Base-by-base conservation (phyloP, 805 yeast genomes). In the Yarrowia sp. region DNA sequence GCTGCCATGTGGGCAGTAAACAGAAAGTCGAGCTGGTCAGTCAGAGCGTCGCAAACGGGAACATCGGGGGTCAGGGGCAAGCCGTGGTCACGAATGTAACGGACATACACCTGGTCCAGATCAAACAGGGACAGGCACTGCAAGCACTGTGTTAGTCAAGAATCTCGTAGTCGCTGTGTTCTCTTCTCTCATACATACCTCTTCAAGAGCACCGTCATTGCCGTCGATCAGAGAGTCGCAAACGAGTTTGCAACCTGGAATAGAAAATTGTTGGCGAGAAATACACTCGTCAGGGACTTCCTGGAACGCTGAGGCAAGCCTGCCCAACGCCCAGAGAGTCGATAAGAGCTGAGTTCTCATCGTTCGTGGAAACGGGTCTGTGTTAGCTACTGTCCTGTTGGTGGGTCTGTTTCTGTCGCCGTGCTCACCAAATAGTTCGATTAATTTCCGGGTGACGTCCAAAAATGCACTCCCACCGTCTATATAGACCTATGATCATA, bases 101-200 rank as follows among this genome's bases (percentile, higher is more conserved):
- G 20, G 24, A 55, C 61, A 19, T 52, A 52, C 8, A 8, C 17
- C 3, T 36, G 43, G 19, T 39, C 61, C 20, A 55, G 7, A 13
- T 55, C 61, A 10, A 39, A 55, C 20, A 55, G 36, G 13, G 61
- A 55, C 24, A 55, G 46, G 24, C 61, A 55, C 15, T 55, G 61
- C 36, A 39, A 12, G 61, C 61, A 55, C 61, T 55, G 46, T 10
- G 61, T 55, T 55, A 55, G 61, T 36, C 1, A 14, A 33, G 9
- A 6, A 4, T 9, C 10, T 10, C 38, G 10, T 5, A 10, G 14
- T 33, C 9, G n/a, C 9, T 2, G 14, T 13, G n/a, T n/a, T n/a
- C n/a, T n/a, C n/a, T n/a, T n/a, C 12, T 24, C 20, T 9, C 9
- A 15, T 50, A 52, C 58, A 19, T 15, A 52, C 58, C 58, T 52